phyloP scores from a whole-genome alignment of 2,329 filamentous ascomycete species.

The Biscogniauxia sp. region DNA sequence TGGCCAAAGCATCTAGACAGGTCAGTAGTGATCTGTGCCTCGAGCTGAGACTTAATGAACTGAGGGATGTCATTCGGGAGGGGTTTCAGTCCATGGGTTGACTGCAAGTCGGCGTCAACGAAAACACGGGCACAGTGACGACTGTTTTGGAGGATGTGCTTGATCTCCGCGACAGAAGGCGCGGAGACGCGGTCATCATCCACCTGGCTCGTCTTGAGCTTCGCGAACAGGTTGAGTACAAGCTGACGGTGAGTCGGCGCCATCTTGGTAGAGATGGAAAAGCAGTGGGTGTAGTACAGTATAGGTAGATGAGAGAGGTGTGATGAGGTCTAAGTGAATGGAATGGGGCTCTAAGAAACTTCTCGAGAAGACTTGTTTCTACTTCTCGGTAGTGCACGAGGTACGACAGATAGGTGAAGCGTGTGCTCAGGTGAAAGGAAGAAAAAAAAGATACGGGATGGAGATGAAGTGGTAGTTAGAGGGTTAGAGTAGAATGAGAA shows the following conservation, averaged over 20 bases:
- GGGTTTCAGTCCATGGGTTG: background rate
- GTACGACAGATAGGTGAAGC: background rate
- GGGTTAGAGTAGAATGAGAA: background rate
- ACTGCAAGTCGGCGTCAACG: slow-evolving; percentile 1
- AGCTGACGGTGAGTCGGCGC: slow-evolving; percentile 11
- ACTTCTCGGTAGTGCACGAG: no score
- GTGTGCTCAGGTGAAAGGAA: background rate
- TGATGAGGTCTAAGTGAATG: no score
- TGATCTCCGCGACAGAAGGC: slow-evolving; percentile 25
- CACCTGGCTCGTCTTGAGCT: slow-evolving; percentile 24
- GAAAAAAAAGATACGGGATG: background rate
- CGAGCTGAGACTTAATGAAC: slow-evolving; percentile 41
- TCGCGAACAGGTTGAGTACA: slow-evolving; percentile 16
- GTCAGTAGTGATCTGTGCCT: slow-evolving; percentile 39
- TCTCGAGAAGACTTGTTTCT: no score
- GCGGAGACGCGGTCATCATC: slow-evolving; percentile 24
- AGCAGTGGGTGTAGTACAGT: background rate
- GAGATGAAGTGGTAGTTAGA: background rate
- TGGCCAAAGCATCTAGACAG: slow-evolving; percentile 27
- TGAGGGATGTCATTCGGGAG: slow-evolving; percentile 25
- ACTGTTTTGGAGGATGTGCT: slow-evolving; percentile 23
- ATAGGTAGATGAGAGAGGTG: no score
- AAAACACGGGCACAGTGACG: slow-evolving; percentile 13
- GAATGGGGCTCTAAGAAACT: no score
- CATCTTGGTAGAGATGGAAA: slow-evolving; percentile 10